phyloP scores from a whole-genome alignment of 2,329 filamentous ascomycete species.

The Botrytis tulipae region DNA sequence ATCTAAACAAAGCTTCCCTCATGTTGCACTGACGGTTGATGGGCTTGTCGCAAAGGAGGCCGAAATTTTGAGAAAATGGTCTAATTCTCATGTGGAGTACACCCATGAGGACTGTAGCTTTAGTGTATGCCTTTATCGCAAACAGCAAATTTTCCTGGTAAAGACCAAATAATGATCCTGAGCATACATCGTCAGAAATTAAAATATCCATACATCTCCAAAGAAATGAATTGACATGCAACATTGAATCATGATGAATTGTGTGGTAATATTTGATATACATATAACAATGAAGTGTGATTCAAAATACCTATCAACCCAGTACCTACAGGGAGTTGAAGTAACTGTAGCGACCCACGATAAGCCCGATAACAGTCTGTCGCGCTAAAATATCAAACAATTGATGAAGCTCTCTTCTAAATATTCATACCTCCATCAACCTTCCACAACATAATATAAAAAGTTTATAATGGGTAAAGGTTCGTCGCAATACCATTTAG shows the following conservation, averaged over 20 bases:
- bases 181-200: neutral
- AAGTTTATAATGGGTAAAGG: conserved; percentile 35
- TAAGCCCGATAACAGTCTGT: conserved; percentile 13
- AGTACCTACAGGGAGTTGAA: neutral
- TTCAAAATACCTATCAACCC: neutral
- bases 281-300: neutral
- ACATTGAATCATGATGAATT: neutral
- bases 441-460: conserved; percentile 1
- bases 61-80: neutral
- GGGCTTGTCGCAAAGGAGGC: neutral
- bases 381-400: conserved; percentile 5
- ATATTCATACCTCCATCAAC: neutral
- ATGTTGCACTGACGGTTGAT: neutral
- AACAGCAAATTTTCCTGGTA: neutral
- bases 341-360: neutral
- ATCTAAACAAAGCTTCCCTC: neutral
- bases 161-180: neutral
- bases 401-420: neutral
- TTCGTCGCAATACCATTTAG: conserved; percentile 22
- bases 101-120: neutral
- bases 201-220: neutral
- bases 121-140: neutral
- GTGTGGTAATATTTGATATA: neutral
- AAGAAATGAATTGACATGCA: neutral
- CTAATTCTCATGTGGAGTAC: neutral